Evolutionary conservation across 2,329 filamentous ascomycete genomes (phyloP).

Genomic region (Phialophora verrucosa): DNA sequence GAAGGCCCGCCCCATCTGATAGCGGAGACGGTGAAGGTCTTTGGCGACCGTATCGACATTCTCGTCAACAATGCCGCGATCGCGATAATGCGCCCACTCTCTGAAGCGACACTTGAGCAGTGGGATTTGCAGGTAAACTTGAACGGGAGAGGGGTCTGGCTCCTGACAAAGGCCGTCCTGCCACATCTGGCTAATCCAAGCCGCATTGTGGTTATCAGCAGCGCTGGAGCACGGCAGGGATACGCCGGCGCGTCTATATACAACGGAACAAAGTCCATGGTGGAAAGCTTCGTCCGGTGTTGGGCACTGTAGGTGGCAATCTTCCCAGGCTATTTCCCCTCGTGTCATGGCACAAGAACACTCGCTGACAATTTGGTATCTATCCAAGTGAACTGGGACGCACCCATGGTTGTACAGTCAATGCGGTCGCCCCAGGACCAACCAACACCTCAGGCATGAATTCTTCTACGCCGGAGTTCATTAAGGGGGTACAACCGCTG

Average conservation of each 20-base stretch:
- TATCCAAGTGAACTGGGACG: neutral
- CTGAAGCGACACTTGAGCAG: neutral
- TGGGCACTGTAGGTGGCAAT: neutral
- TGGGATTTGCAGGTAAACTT: neutral
- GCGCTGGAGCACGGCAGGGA: neutral
- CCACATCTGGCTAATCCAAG: neutral
- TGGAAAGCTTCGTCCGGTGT: neutral
- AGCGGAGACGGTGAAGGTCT: no score
- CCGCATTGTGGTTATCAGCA: neutral
- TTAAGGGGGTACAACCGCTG: neutral
- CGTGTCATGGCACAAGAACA: no score
- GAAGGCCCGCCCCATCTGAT: no score
- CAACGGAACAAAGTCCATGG: neutral
- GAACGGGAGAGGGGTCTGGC: neutral
- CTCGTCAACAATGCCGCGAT: neutral
- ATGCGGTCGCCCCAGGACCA: neutral
- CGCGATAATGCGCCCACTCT: neutral
- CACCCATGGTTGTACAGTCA: neutral
- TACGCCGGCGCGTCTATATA: neutral
- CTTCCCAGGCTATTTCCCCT: no score
- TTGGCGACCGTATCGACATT: neutral
- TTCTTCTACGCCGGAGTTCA: neutral
- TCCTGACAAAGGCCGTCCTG: neutral
- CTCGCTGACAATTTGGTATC: no score
- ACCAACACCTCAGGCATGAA: neutral